phyloP scores from a whole-genome alignment of 169 alveolate genomes.

The Eimeria praecox region DNA sequence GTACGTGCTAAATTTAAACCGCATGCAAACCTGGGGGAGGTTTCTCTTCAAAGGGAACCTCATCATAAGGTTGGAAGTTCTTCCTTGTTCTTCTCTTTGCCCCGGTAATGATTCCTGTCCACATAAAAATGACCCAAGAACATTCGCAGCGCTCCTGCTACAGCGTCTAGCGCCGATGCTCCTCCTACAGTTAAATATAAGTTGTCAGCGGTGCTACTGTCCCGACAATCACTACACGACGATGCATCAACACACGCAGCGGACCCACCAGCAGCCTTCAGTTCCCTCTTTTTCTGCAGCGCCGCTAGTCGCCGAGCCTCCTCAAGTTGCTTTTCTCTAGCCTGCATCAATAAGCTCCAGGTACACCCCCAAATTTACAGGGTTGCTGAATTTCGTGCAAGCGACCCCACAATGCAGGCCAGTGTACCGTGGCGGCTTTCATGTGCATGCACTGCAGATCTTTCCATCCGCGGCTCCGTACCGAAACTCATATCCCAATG shows the following conservation, averaged over 20 bases:
- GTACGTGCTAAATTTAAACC: background rate
- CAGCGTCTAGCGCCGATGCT: background rate
- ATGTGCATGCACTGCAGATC: background rate
- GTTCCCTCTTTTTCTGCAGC: constrained; percentile 98
- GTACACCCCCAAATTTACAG: background rate
- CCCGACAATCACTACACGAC: background rate
- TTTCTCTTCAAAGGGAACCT: constrained; percentile 79
- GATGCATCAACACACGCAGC: background rate
- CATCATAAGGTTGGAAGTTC: constrained; percentile 76
- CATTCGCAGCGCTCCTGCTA: constrained; percentile 49
- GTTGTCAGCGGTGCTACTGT: background rate
- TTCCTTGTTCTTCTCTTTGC: constrained; percentile 69
- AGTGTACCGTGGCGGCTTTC: too few species aligned
- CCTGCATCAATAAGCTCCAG: constrained; percentile 85
- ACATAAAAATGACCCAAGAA: background rate
- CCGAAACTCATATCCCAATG: background rate
- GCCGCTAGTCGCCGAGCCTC: constrained; percentile 98
- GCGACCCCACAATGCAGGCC: background rate
- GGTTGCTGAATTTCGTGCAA: background rate
- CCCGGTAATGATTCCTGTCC: constrained; percentile 66
- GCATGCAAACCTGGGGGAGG: constrained; percentile 68
- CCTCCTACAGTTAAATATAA: background rate
- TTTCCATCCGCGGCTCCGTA: background rate
- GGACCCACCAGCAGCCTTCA: constrained; percentile 98
- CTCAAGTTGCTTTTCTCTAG: constrained; percentile 96